Percentiles rank a stretch among this genome's conserved stretches.
Evolutionary conservation across 2,329 filamentous ascomycete genomes (phyloP).

Genomic region (Ploettnerulaceae sp.): DNA sequence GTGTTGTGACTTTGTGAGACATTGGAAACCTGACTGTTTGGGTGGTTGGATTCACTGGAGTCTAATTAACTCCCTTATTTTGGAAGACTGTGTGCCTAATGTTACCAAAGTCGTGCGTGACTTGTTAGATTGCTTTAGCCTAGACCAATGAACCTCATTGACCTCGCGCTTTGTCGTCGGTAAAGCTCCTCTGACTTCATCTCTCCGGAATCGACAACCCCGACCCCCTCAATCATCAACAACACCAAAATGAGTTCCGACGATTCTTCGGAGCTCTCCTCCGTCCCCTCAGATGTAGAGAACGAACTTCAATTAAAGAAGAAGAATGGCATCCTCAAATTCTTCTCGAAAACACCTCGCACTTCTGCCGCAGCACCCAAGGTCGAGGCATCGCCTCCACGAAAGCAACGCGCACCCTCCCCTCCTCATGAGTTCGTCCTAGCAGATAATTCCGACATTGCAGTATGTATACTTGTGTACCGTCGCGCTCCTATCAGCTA

Average conservation of each 20-base stretch:
- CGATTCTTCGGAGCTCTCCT: constrained; percentile 60
- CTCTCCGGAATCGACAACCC: constrained; percentile 3
- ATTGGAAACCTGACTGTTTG: too few species aligned
- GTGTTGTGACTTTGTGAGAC: too few species aligned
- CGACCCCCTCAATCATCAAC: constrained; percentile 10
- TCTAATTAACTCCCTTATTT: not conserved
- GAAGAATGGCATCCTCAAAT: constrained; percentile 60
- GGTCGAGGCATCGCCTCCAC: constrained; percentile 55
- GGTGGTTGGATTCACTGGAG: not conserved
- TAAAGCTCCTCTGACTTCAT: constrained; percentile 25
- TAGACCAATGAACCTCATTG: constrained; percentile 7
- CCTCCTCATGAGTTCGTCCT: constrained; percentile 86
- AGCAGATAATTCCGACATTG: constrained; percentile 86
- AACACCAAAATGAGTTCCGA: constrained; percentile 39
- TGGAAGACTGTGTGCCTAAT: not conserved
- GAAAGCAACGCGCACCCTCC: constrained; percentile 77
- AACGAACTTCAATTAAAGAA: constrained; percentile 46
- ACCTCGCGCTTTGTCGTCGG: constrained; percentile 24
- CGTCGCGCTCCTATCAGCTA: constrained; percentile 36
- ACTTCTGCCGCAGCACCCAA: constrained; percentile 42
- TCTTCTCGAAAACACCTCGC: constrained; percentile 54
- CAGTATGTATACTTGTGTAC: constrained; percentile 59
- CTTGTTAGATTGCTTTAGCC: constrained; percentile 3
- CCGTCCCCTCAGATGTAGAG: constrained; percentile 50
- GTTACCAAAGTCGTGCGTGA: constrained; percentile 4